These are phyloP conservation scores for Trichomonas vaginalis DNA, from an alignment of 208 protist genomes.

Conservation along the genomic window DNA sequence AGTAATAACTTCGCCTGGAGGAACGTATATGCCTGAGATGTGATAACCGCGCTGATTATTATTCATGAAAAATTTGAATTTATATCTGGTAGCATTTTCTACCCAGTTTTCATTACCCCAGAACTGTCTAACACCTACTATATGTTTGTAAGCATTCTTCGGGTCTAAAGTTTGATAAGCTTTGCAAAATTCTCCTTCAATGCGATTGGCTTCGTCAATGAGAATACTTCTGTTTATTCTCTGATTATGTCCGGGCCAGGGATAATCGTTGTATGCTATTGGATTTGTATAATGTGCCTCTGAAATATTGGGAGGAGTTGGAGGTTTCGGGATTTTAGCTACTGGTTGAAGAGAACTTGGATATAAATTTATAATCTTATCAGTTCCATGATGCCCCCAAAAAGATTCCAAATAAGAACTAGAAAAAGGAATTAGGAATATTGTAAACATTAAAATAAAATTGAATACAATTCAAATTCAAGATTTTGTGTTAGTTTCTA, in stretches of 20 bases:
- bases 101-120: background rate
- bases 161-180: background rate
- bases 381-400: too few relatives aligned
- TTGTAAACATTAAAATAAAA: too few relatives aligned
- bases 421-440: too few relatives aligned
- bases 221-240: background rate
- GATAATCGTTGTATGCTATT: background rate
- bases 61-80: background rate
- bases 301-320: background rate
- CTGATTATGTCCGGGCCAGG: background rate
- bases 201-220: background rate
- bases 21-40: background rate
- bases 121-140: background rate
- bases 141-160: background rate
- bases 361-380: too few relatives aligned
- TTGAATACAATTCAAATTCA: too few relatives aligned
- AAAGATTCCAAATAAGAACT: too few relatives aligned
- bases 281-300: background rate
- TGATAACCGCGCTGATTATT: background rate
- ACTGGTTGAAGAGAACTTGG: too few relatives aligned
- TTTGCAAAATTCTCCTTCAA: too few relatives aligned
- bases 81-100: background rate
- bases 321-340: background rate
- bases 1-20: background rate
- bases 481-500: too few relatives aligned